Evolutionary conservation across 2,329 filamentous ascomycete genomes (phyloP).

Genomic region (Sporothrix humicola): DNA sequence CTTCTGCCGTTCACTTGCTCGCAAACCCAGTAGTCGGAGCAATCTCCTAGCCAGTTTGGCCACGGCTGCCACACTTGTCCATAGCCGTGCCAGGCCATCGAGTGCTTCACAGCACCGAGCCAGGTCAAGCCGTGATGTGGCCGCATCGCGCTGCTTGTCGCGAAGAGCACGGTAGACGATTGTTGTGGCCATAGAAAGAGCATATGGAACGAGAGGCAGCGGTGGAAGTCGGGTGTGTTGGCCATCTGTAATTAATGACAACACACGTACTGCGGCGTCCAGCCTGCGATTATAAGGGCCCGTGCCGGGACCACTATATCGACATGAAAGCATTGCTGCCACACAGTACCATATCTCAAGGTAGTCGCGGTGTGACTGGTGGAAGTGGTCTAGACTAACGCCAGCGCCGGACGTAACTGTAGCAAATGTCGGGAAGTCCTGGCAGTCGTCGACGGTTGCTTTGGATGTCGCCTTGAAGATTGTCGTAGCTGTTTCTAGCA

Average conservation of each 20-base stretch:
- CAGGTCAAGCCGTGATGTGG: not conserved
- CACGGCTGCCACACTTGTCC: conserved; percentile 5
- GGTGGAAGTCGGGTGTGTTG: conserved; percentile 1
- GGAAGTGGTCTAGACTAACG: not conserved
- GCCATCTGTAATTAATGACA: not conserved
- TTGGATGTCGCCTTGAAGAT: conserved; percentile 20
- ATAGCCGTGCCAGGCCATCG: not conserved
- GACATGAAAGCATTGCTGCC: conserved; percentile 15
- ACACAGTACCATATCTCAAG: conserved; percentile 29
- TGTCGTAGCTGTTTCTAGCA: conserved; percentile 9
- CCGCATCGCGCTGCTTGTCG: conserved; percentile 8
- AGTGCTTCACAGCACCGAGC: not conserved
- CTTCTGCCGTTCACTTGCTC: not conserved
- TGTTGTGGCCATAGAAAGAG: conserved; percentile 20
- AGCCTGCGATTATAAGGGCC: conserved; percentile 11
- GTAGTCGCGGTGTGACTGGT: conserved; percentile 3
- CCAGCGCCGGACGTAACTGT: not conserved
- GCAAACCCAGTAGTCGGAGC: not conserved
- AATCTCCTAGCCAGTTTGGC: not conserved
- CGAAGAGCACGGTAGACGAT: conserved; percentile 24
- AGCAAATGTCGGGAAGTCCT: conserved; percentile 6
- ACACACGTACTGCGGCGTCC: not conserved
- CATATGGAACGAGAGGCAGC: conserved; percentile 10
- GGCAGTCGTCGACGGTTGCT: conserved; percentile 23
- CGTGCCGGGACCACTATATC: conserved; percentile 6